These are phyloP conservation scores for Populus nigra DNA, from an alignment of 345 rosid genomes.

Conservation along the genomic window DNA sequence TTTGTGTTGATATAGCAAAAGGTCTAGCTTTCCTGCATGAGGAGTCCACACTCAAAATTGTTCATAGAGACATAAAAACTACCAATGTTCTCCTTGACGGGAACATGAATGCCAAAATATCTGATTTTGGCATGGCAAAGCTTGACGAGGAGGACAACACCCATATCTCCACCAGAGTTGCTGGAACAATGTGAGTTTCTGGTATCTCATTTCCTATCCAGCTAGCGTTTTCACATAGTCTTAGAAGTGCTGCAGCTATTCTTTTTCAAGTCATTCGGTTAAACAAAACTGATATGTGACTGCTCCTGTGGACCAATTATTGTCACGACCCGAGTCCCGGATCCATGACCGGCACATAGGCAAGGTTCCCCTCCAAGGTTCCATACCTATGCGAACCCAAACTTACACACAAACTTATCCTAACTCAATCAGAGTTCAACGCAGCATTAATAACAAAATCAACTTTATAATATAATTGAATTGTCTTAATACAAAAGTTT, in stretches of 20 bases:
- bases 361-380: too few species aligned
- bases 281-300: background rate
- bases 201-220: background rate
- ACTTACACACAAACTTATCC: too few species aligned
- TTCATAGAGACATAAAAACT: constrained; percentile 35
- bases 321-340: too few species aligned
- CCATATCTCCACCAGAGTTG: constrained; percentile 32
- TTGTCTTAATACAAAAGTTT: too few species aligned
- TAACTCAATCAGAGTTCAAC: too few species aligned
- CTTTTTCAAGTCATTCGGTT: background rate
- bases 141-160: constrained; percentile 31
- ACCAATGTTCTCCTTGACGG: constrained; percentile 29
- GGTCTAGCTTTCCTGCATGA: constrained; percentile 38
- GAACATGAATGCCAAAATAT: constrained; percentile 33
- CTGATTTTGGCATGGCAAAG: constrained; percentile 35
- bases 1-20: constrained; percentile 31
- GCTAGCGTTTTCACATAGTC: background rate
- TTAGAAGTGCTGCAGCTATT: background rate
- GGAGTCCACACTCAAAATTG: constrained; percentile 32
- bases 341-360: too few species aligned
- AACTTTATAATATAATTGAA: too few species aligned
- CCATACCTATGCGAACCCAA: too few species aligned
- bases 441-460: too few species aligned
- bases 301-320: background rate
- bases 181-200: constrained; percentile 28